Conservation (phyloP, 2,329 filamentous ascomycete species). For the Phialophora tarda region DNA sequence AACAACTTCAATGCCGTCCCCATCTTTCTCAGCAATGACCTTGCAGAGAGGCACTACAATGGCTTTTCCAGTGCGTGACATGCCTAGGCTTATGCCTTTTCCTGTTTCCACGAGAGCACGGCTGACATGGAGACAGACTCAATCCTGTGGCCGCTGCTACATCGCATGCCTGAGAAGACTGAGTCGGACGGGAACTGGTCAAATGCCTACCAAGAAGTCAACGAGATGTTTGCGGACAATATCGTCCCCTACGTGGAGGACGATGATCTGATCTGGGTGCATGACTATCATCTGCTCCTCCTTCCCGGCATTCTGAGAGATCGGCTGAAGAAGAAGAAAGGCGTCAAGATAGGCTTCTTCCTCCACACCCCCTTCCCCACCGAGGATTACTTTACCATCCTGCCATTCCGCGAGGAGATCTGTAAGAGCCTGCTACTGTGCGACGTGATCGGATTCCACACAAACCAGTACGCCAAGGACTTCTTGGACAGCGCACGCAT, state of each 20-base stretch:
- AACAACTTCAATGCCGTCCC: constrained; percentile 88
- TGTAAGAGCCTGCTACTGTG: constrained; percentile 82
- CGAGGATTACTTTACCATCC: constrained; percentile 88
- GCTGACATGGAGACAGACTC: constrained; percentile 65
- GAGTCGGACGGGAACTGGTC: constrained; percentile 87
- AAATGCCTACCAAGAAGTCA: constrained; percentile 83
- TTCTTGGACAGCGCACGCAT: constrained; percentile 88
- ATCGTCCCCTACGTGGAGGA: constrained; percentile 81
- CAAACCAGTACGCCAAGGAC: constrained; percentile 92
- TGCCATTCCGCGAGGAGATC: constrained; percentile 84
- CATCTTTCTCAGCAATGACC: constrained; percentile 88
- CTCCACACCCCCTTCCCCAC: constrained; percentile 93
- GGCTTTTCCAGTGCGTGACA: constrained; percentile 80
- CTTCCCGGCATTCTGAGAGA: constrained; percentile 86
- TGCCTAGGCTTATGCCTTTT: neutral
- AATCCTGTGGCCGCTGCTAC: constrained; percentile 95
- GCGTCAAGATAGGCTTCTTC: constrained; percentile 93
- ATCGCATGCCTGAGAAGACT: constrained; percentile 73
- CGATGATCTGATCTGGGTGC: constrained; percentile 90
- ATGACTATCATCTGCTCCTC: constrained; percentile 97
- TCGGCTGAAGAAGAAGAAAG: constrained; percentile 69
- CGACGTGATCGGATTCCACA: constrained; percentile 95
- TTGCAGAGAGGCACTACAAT: constrained; percentile 93
- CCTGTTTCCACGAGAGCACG: neutral
- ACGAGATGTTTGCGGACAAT: constrained; percentile 83